phyloP scores from a whole-genome alignment of 768 basidiomycete species.

The Imleria badia region DNA sequence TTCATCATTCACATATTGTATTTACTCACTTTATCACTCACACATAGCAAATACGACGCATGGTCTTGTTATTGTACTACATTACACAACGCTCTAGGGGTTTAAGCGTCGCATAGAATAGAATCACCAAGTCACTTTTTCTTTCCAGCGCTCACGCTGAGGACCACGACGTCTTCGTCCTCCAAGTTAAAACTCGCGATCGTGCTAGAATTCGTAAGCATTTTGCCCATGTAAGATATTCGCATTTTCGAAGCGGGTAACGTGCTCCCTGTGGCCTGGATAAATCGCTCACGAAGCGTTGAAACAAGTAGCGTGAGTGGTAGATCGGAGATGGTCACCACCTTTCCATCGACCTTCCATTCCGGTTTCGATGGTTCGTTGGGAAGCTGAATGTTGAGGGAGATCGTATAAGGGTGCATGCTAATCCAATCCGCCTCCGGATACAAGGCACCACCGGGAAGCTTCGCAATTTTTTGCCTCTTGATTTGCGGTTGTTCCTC shows the following conservation, averaged over 20 bases:
- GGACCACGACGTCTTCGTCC: conserved; percentile 80
- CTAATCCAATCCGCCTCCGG: conserved; percentile 88
- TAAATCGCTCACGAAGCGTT: conserved; percentile 85
- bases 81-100: conserved; percentile 9
- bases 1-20: conserved; percentile 17
- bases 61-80: conserved; percentile 12
- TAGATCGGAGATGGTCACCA: conserved; percentile 77
- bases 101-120: not conserved
- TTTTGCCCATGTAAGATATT: conserved; percentile 76
- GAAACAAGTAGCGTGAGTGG: conserved; percentile 84
- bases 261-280: conserved; percentile 74
- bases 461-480: conserved; percentile 80
- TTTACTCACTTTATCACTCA: conserved; percentile 20
- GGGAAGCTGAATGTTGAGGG: conserved; percentile 82
- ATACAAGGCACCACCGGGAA: conserved; percentile 82
- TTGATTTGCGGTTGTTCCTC: conserved; percentile 82
- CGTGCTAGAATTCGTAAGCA: conserved; percentile 83
- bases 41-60: conserved; percentile 12
- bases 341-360: conserved; percentile 86
- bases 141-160: conserved; percentile 74
- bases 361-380: conserved; percentile 81
- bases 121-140: conserved; percentile 51
- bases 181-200: conserved; percentile 89
- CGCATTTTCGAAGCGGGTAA: conserved; percentile 79
- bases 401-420: conserved; percentile 91